These are phyloP conservation scores for Rosa hybrid DNA, from an alignment of 331 rosid species.

Conservation along the genomic window DNA sequence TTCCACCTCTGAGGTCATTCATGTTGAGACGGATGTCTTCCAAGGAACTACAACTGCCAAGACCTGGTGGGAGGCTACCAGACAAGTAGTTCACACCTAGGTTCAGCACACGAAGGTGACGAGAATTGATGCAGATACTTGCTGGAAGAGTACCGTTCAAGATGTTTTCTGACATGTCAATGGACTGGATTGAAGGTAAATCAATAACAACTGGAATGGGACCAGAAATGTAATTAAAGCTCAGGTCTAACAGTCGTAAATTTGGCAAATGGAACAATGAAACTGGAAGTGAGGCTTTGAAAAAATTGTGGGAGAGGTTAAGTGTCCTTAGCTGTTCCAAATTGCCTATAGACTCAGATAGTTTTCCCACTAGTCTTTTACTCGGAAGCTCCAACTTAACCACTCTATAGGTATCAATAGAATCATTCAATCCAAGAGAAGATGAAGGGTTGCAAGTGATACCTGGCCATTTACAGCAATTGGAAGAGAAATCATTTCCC, in stretches of 20 bases:
- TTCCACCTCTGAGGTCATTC: constrained; percentile 25
- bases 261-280: constrained; percentile 33
- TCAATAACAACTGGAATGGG: constrained; percentile 17
- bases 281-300: constrained; percentile 29
- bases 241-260: constrained; percentile 38
- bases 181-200: constrained; percentile 30
- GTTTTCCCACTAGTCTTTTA: constrained; percentile 28
- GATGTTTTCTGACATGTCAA: constrained; percentile 36
- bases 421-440: constrained; percentile 17
- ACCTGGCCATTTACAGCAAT: constrained; percentile 47
- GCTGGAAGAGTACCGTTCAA: constrained; percentile 33
- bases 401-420: constrained; percentile 29
- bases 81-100: constrained; percentile 38
- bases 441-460: constrained; percentile 38
- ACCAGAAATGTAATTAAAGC: constrained; percentile 37
- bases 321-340: constrained; percentile 42
- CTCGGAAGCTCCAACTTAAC: constrained; percentile 39
- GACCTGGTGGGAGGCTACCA: constrained; percentile 35
- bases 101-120: constrained; percentile 21
- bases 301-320: constrained; percentile 40
- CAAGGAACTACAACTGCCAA: constrained; percentile 41
- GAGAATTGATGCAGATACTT: constrained; percentile 29
- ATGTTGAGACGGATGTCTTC: constrained; percentile 22
- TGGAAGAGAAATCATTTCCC: constrained; percentile 23
- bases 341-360: constrained; percentile 38